phyloP scores from a whole-genome alignment of 2,329 filamentous ascomycete genomes.

The Sporothrix protearum region DNA sequence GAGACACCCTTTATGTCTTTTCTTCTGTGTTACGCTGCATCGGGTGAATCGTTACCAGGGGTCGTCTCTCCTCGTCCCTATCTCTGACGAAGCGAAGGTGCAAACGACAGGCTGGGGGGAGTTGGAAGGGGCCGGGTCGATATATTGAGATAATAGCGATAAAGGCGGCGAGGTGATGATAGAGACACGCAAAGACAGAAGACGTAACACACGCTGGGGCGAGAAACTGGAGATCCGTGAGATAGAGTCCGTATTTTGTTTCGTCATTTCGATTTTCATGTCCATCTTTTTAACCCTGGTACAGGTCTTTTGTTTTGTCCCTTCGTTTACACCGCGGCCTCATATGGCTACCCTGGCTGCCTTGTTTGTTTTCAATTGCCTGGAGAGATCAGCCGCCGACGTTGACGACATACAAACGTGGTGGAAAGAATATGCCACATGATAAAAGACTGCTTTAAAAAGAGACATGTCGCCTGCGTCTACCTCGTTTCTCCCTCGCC shows the following conservation, averaged over 20 bases:
- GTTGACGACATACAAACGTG: background rate
- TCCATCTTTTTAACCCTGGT: background rate
- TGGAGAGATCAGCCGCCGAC: background rate
- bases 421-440: background rate
- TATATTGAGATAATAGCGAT: background rate
- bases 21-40: background rate
- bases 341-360: background rate
- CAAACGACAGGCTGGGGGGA: background rate
- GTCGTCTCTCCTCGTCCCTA: background rate
- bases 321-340: background rate
- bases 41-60: conserved; percentile 13
- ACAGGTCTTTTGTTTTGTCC: no score
- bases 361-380: background rate
- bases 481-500: background rate
- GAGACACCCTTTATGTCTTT: background rate
- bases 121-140: background rate
- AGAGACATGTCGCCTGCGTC: conserved; percentile 17
- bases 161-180: background rate
- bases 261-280: background rate
- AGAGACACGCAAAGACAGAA: background rate
- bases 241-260: background rate
- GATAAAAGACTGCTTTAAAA: background rate
- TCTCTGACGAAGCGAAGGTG: conserved; percentile 2
- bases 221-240: background rate
- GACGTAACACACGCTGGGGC: conserved; percentile 5